These are phyloP conservation scores for Afroboletus lepidellus DNA, from an alignment of 1,284 basidiomycete species.

Conservation along the genomic window DNA sequence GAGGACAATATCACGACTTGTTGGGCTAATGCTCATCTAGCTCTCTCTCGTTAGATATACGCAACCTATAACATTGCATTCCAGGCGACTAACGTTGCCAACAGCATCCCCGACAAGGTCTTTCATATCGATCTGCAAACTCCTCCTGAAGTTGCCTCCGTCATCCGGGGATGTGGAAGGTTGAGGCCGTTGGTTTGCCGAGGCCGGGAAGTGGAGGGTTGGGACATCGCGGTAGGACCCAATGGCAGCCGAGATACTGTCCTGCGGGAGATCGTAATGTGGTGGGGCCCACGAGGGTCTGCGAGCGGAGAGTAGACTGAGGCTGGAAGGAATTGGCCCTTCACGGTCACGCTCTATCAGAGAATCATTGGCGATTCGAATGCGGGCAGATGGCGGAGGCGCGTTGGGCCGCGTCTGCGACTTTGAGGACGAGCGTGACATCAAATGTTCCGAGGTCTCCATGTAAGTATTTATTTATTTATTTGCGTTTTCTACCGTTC, in stretches of 20 bases:
- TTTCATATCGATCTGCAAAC: slow-evolving; percentile 74
- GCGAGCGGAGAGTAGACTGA: slow-evolving; percentile 35
- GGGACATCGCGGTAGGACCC: slow-evolving; percentile 34
- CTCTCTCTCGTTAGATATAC: slow-evolving; percentile 3
- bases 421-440: slow-evolving; percentile 30
- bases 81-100: slow-evolving; percentile 60
- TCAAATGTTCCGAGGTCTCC: no score
- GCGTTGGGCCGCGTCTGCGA: slow-evolving; percentile 17
- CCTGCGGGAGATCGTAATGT: slow-evolving; percentile 29
- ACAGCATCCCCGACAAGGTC: slow-evolving; percentile 76
- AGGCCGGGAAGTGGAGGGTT: slow-evolving; percentile 17
- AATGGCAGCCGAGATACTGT: slow-evolving; percentile 19
- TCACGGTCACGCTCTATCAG: slow-evolving; percentile 24
- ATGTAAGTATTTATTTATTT: no score
- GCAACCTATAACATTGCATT: neutral
- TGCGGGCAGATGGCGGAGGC: slow-evolving; percentile 17
- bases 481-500: no score
- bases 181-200: slow-evolving; percentile 17
- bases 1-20: slow-evolving; percentile 75
- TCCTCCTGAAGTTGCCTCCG: slow-evolving; percentile 53
- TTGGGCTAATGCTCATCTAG: slow-evolving; percentile 81
- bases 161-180: slow-evolving; percentile 48
- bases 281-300: slow-evolving; percentile 36
- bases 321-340: slow-evolving; percentile 25
- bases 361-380: slow-evolving; percentile 21